phyloP scores from a whole-genome alignment of 768 basidiomycete species.

The Leccinellum luteum region DNA sequence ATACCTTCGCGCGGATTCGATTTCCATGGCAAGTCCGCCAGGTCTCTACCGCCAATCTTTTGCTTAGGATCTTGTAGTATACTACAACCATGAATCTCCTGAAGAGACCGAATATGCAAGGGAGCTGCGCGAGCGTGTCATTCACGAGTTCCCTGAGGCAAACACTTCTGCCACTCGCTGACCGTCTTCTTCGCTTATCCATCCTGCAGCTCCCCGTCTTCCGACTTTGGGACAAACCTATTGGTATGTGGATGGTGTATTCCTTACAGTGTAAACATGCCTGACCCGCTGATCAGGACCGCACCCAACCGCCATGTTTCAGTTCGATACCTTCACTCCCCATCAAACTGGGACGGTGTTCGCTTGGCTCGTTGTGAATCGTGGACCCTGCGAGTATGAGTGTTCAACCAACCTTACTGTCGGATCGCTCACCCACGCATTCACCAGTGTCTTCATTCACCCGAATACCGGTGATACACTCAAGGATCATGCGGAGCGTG shows the following conservation, averaged over 20 bases:
- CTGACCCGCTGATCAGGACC: slow-evolving; percentile 43
- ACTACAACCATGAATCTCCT: slow-evolving; percentile 51
- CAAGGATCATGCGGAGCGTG: slow-evolving; percentile 61
- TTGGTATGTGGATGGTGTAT: slow-evolving; percentile 43
- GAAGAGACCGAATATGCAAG: slow-evolving; percentile 47
- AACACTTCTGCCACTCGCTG: neutral
- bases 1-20: slow-evolving; percentile 61
- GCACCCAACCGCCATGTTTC: slow-evolving; percentile 71
- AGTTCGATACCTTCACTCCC: slow-evolving; percentile 64
- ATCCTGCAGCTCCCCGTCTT: slow-evolving; percentile 54
- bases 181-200: neutral
- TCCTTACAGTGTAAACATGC: neutral
- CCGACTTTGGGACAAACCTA: slow-evolving; percentile 57
- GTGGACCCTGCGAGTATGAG: slow-evolving; percentile 69
- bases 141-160: slow-evolving; percentile 70
- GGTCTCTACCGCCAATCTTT: too few species aligned
- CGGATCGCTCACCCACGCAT: neutral
- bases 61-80: slow-evolving; percentile 42
- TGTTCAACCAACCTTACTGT: neutral
- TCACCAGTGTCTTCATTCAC: slow-evolving; percentile 56
- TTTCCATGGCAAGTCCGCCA: slow-evolving; percentile 58
- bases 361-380: slow-evolving; percentile 62
- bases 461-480: slow-evolving; percentile 60
- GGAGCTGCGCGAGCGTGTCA: slow-evolving; percentile 56
- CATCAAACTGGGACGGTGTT: slow-evolving; percentile 70